phyloP scores from a whole-genome alignment of 2,329 filamentous ascomycete genomes.

The Cadophora malorum region DNA sequence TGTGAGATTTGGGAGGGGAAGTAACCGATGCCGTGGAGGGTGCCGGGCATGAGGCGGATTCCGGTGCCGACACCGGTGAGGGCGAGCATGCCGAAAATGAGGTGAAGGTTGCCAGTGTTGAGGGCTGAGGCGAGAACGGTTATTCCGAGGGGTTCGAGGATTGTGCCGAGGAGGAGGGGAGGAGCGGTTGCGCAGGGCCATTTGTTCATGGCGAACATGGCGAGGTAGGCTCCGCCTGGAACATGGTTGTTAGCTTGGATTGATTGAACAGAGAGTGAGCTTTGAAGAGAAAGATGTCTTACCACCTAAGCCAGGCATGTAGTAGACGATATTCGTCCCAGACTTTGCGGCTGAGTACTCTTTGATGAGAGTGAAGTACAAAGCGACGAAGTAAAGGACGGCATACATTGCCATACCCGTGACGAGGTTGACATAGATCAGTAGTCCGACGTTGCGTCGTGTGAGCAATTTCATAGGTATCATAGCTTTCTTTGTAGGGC shows the following conservation, averaged over 20 bases:
- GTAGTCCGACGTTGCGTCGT: conserved; percentile 63
- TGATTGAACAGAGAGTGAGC: not conserved
- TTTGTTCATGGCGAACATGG: conserved; percentile 64
- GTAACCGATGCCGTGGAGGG: conserved; percentile 67
- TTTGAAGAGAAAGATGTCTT: conserved; percentile 29
- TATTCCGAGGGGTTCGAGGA: conserved; percentile 64
- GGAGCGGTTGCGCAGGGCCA: conserved; percentile 67
- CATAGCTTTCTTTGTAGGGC: conserved; percentile 65
- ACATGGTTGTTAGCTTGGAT: not conserved
- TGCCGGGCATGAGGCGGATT: conserved; percentile 66
- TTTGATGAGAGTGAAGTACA: conserved; percentile 71
- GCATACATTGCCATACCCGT: conserved; percentile 54
- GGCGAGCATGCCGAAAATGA: conserved; percentile 71
- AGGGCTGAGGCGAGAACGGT: conserved; percentile 64
- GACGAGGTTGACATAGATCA: conserved; percentile 65
- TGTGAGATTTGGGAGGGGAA: conserved; percentile 63
- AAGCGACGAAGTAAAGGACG: conserved; percentile 71
- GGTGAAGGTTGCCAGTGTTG: conserved; percentile 52
- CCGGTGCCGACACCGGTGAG: conserved; percentile 68
- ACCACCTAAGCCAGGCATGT: conserved; percentile 67
- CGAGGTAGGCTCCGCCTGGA: conserved; percentile 59
- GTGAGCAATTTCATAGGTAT: conserved; percentile 65
- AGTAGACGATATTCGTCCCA: conserved; percentile 66
- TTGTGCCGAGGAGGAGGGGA: conserved; percentile 61
- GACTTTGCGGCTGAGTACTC: conserved; percentile 57